Evolutionary conservation across 345 rosid species (phyloP).

Genomic region (Durio zibethinus): DNA sequence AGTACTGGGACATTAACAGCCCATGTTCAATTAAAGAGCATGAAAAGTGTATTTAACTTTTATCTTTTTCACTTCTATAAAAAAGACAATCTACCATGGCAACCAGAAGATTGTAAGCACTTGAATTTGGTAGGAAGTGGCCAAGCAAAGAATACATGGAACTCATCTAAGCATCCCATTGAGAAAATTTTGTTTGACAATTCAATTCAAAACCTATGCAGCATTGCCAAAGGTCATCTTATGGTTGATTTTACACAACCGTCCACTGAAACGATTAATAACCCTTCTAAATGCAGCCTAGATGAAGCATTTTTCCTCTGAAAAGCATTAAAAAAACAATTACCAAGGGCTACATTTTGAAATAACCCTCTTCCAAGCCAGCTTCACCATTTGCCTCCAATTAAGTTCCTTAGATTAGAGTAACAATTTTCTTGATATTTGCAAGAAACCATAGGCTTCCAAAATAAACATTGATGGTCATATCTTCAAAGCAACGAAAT

Average conservation of each 20-base stretch:
- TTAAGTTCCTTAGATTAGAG: not conserved
- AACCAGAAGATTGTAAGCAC: not conserved
- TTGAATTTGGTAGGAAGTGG: not conserved
- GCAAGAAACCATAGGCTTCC: not conserved
- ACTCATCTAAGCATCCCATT: not conserved
- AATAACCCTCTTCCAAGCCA: not conserved
- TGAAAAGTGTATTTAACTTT: not conserved
- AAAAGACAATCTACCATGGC: not conserved
- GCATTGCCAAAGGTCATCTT: not conserved
- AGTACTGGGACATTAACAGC: not conserved
- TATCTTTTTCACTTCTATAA: not conserved
- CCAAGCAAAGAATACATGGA: not conserved
- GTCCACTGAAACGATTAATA: not conserved
- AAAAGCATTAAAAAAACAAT: constrained; percentile 2
- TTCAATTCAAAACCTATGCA: not conserved
- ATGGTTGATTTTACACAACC: not conserved
- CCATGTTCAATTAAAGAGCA: not conserved
- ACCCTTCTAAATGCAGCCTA: not conserved
- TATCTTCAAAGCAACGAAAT: not conserved
- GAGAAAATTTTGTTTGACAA: not conserved
- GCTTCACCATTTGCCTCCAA: not conserved
- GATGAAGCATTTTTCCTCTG: not conserved
- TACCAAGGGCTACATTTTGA: not conserved
- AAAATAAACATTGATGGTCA: not conserved
- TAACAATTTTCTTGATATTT: not conserved